Evolutionary conservation across 2,329 filamentous ascomycete species (phyloP), one percentile per base, ranked within the genome.

Genomic region (Zalaria sp.): DNA sequence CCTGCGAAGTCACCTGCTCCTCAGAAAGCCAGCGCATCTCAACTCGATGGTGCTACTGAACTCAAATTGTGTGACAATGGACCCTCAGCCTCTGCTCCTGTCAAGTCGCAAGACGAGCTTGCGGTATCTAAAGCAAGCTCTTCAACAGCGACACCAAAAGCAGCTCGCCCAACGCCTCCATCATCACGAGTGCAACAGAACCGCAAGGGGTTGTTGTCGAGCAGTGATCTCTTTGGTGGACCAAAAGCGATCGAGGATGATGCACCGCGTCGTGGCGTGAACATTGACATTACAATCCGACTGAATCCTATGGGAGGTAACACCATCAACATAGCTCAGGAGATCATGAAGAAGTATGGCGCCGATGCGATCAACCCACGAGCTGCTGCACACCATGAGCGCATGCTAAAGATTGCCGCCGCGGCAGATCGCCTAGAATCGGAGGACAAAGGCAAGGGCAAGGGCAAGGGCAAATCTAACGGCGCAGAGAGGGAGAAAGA

Each of bases 291-390:
- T 11, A 79, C 83, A 42, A 80, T 98, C 43, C 78, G 83, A 0
- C 72, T 98, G 34, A 75, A 81, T 44, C 84, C 86, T 34, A 79
- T 84, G 52, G 81, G 77, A 31, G 94, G 94, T 59, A 86, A 89
- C 50, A 89, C 93, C 46, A 78, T 98, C 63, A 96, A 96, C 60
- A 95, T 96, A 50, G 88, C 89, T 54, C 84, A 86, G 36, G 72
- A 96, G 62, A 91, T 93, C 7, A 86, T 94, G 61, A 87, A 93
- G 48, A 83, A 81, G 47, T 96, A 95, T 58, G 91, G 91, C 25
- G 94, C 89, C 71, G 87, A 93, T 47, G 91, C 89, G 0, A 71
- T 96, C 31, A 88, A 96, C 57, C 91, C 91, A 27, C 82, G 88
- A 5, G 72, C 93, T 47, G 91, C 91, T 2, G 88, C 88, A 28